Percentiles rank a stretch among this genome's conserved stretches.
Evolutionary conservation across 2,329 filamentous ascomycete species (phyloP).

Genomic region (Epichloe sp.): DNA sequence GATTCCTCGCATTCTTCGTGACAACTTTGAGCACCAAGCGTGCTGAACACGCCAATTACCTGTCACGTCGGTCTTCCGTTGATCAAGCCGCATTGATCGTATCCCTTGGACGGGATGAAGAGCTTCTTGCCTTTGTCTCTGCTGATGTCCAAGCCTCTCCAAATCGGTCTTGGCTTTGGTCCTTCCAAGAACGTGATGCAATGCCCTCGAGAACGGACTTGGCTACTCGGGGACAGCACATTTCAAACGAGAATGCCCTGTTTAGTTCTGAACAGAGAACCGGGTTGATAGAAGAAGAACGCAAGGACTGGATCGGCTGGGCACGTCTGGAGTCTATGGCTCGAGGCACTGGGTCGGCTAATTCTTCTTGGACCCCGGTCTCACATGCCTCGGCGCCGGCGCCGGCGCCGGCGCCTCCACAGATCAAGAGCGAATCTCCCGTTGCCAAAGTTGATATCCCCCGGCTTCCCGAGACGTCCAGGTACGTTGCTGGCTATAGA

Average conservation of each 20-base stretch:
- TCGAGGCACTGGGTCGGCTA: slow-evolving; percentile 17
- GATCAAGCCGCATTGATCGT: slow-evolving; percentile 20
- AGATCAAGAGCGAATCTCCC: slow-evolving; percentile 23
- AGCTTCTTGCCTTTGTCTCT: slow-evolving; percentile 74
- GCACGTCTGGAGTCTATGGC: slow-evolving; percentile 47
- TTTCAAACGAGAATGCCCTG: slow-evolving; percentile 22
- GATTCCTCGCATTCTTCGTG: slow-evolving; percentile 72
- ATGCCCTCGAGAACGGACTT: slow-evolving; percentile 11
- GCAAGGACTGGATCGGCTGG: slow-evolving; percentile 70
- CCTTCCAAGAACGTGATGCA: slow-evolving; percentile 39
- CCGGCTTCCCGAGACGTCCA: slow-evolving; percentile 17
- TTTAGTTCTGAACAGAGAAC: slow-evolving; percentile 35
- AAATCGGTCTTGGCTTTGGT: slow-evolving; percentile 76
- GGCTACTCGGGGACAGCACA: slow-evolving; percentile 7
- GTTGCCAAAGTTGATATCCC: slow-evolving; percentile 15
- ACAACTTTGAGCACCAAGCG: slow-evolving; percentile 47
- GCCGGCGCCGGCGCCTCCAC: slow-evolving; percentile 16
- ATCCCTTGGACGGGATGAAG: slow-evolving; percentile 53
- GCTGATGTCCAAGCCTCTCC: slow-evolving; percentile 73
- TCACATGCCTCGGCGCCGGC: slow-evolving; percentile 15
- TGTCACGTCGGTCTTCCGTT: slow-evolving; percentile 20
- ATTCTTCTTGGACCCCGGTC: slow-evolving; percentile 19
- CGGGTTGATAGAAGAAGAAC: slow-evolving; percentile 42
- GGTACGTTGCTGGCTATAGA: slow-evolving; percentile 17
- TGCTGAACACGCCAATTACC: slow-evolving; percentile 28